Evolutionary conservation across 352 stramenopile species (phyloP), one percentile per base, ranked within the genome.

Genomic region (Pythium insidiosum): DNA sequence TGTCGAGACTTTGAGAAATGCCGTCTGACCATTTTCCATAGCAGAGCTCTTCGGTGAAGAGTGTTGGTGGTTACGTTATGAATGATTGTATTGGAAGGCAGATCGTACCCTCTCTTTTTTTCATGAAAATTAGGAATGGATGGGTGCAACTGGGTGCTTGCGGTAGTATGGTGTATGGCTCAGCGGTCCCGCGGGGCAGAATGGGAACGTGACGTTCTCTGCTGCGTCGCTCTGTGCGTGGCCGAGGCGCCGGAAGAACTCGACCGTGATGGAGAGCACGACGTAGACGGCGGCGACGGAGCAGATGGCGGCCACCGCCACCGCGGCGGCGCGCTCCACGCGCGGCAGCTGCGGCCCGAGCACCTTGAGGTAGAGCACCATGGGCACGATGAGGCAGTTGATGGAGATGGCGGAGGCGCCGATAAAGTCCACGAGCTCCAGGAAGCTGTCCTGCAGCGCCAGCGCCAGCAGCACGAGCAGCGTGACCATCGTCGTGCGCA

Each of bases 401-500:
- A 62, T 7, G 2, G 54, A 40, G 21, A 60, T 61, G 34, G 39
- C 35, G 2, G 54, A 59, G 9, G 58, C 53, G 23, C 58, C 58
- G 31, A 63, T 61, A 23, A 68, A 64, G 41, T 68, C 58, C 6
- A 47, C 38, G 7, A 68, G 46, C 22, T 60, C 58, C 23, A 50
- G n/a, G 38, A 68, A 60, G 16, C 54, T 41, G 38, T 68, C 46
- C 19, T 50, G 24, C 10, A 60, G 35, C 4, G 35, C 28, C n/a
- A 61, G 30, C 23, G 58, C 49, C n/a, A 64, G 18, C 13, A 58
- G 16, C 24, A 68, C 51, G 29, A 61, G 51, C 22, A 53, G 10
- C 11, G 22, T 41, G 10, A 68, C 44, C 1, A 64, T 47, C 7
- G 30, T 23, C 21, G 24, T 41, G 22, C 58, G 50, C 29, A 68